Evolutionary conservation across 2,329 filamentous ascomycete genomes (phyloP).

Genomic region (Cryphonectria japonica): DNA sequence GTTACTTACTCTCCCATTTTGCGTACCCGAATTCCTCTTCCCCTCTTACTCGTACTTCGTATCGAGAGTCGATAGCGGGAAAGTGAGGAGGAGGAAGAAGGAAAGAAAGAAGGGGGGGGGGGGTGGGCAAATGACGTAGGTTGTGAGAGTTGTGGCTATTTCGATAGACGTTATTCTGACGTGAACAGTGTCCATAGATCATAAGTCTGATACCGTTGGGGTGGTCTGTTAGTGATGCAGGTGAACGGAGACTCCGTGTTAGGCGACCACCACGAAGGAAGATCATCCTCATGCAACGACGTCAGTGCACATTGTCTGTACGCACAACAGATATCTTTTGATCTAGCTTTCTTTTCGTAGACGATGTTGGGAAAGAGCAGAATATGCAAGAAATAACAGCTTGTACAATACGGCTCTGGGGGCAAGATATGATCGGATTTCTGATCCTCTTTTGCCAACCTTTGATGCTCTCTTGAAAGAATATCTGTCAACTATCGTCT

Average conservation of each 20-base stretch:
- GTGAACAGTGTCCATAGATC: neutral
- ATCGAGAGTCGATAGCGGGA: neutral
- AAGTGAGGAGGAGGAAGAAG: no score
- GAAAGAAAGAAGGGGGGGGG: neutral
- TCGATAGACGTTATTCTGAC: neutral
- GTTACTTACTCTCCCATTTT: neutral
- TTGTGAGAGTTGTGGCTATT: neutral
- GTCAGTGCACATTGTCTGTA: neutral
- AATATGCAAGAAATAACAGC: no score
- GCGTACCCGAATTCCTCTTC: neutral
- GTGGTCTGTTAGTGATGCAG: neutral
- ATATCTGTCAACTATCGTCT: neutral
- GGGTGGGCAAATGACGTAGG: neutral
- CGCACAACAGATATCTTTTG: neutral
- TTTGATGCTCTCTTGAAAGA: no score
- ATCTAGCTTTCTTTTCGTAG: no score
- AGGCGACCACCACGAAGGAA: neutral
- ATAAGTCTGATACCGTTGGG: neutral
- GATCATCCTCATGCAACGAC: neutral
- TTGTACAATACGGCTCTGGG: neutral
- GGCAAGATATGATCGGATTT: no score
- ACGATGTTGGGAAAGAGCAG: no score
- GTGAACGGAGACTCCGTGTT: neutral
- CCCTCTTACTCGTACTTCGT: neutral
- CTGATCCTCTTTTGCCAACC: neutral